Conservation (phyloP, 352 stramenopile species). For the Plasmopara muralis region DNA sequence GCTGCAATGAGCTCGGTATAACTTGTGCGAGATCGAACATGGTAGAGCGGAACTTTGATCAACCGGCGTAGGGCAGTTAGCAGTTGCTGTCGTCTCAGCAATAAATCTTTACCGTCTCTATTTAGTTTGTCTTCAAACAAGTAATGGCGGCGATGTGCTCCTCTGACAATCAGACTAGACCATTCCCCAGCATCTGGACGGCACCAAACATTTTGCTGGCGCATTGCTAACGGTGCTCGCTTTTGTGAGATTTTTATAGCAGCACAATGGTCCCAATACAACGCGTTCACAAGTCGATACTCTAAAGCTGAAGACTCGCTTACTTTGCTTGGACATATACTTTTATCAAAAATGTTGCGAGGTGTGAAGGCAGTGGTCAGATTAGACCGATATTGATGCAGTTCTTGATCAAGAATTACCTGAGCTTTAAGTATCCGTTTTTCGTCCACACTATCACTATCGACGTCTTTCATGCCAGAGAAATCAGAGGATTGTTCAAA, state of each 20-base stretch:
- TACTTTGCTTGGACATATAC: background rate
- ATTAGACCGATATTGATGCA: slow-evolving; percentile 53
- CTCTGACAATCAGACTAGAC: slow-evolving; percentile 49
- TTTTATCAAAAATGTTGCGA: background rate
- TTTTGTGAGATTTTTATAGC: slow-evolving; percentile 55
- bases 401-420: slow-evolving; percentile 47
- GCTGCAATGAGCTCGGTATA: slow-evolving; percentile 52
- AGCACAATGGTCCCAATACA: slow-evolving; percentile 83
- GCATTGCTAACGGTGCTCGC: slow-evolving; percentile 34
- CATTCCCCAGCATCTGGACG: slow-evolving; percentile 67
- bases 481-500: slow-evolving; percentile 5
- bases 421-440: slow-evolving; percentile 51
- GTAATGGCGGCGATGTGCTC: slow-evolving; percentile 58
- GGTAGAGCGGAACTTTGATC: slow-evolving; percentile 54
- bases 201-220: slow-evolving; percentile 59
- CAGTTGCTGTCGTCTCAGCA: slow-evolving; percentile 37
- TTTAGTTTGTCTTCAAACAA: slow-evolving; percentile 56
- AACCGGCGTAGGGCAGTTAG: slow-evolving; percentile 46
- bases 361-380: slow-evolving; percentile 10
- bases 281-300: slow-evolving; percentile 44
- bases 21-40: slow-evolving; percentile 33
- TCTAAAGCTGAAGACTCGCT: slow-evolving; percentile 2
- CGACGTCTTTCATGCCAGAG: slow-evolving; percentile 13
- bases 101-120: slow-evolving; percentile 46
- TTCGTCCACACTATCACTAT: slow-evolving; percentile 33